Evolutionary conservation across 768 basidiomycete species (phyloP).

Genomic region (Mycena leptocephala): DNA sequence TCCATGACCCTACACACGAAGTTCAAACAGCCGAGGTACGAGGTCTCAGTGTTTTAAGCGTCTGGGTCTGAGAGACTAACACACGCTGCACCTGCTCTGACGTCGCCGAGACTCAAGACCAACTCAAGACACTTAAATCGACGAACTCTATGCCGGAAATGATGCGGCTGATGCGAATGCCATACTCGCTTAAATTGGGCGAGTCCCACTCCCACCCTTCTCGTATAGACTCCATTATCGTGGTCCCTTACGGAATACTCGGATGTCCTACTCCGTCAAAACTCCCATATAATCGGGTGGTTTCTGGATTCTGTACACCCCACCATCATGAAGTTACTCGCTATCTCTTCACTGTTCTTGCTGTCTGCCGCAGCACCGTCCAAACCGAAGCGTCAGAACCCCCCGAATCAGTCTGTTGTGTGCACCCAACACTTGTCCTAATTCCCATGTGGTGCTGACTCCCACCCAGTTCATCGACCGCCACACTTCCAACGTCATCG

Average conservation of each 20-base stretch:
- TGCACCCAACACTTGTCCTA: neutral
- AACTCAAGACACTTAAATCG: too few relatives aligned
- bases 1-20: too few relatives aligned
- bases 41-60: too few relatives aligned
- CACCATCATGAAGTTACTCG: neutral
- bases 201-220: too few relatives aligned
- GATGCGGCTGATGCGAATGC: too few relatives aligned
- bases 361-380: neutral
- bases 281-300: neutral
- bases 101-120: too few relatives aligned
- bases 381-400: conserved; percentile 1
- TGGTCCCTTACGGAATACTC: neutral
- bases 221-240: too few relatives aligned
- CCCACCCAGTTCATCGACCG: conserved; percentile 65
- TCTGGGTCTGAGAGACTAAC: too few relatives aligned
- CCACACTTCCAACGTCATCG: conserved; percentile 66
- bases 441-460: neutral
- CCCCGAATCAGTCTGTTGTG: conserved; percentile 12
- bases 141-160: neutral
- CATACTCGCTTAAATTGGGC: too few relatives aligned
- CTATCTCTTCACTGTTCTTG: conserved; percentile 1
- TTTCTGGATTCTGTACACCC: neutral
- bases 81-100: too few relatives aligned
- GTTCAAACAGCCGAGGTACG: too few relatives aligned
- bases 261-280: neutral